phyloP scores from a whole-genome alignment of 768 basidiomycete species.

The Rhodotorula graminis region DNA sequence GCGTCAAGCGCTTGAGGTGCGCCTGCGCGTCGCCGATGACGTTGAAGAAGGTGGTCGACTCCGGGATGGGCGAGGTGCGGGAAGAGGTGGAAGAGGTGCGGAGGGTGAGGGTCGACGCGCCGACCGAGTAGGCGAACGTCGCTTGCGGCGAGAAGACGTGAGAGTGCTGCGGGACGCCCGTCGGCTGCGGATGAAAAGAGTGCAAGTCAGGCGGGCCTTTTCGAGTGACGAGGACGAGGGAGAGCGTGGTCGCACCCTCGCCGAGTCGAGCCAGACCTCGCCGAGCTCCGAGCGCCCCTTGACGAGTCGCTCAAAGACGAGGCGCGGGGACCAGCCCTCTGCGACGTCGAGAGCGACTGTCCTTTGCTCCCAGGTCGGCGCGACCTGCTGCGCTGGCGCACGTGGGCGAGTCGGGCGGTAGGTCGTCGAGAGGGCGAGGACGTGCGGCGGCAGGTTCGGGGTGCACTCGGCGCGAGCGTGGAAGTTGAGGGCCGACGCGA shows the following conservation, averaged over 20 bases:
- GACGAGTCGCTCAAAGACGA: slow-evolving; percentile 23
- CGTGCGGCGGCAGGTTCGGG: slow-evolving; percentile 1
- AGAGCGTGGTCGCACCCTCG: slow-evolving; percentile 7
- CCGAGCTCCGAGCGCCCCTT: slow-evolving; percentile 16
- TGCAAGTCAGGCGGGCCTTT: too few relatives aligned
- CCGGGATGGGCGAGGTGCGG: neutral
- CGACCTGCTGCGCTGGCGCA: too few relatives aligned
- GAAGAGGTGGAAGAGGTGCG: neutral
- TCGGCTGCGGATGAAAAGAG: slow-evolving; percentile 4
- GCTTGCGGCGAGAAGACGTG: slow-evolving; percentile 19
- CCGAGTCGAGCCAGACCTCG: slow-evolving; percentile 38
- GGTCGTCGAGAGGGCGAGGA: slow-evolving; percentile 12
- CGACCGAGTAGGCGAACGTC: slow-evolving; percentile 18
- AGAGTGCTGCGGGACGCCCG: slow-evolving; percentile 11
- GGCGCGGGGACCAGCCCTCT: neutral
- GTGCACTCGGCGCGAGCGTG: neutral
- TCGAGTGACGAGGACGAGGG: neutral
- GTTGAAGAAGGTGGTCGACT: neutral
- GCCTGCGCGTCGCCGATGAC: slow-evolving; percentile 5
- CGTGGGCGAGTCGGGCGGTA: neutral
- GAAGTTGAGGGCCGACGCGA: slow-evolving; percentile 7
- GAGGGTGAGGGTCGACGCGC: neutral
- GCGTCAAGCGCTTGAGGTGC: neutral
- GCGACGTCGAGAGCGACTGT: neutral
- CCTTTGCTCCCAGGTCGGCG: slow-evolving; percentile 22